Evolutionary conservation across 169 alveolate genomes (phyloP).

Genomic region (Babesia ovata): DNA sequence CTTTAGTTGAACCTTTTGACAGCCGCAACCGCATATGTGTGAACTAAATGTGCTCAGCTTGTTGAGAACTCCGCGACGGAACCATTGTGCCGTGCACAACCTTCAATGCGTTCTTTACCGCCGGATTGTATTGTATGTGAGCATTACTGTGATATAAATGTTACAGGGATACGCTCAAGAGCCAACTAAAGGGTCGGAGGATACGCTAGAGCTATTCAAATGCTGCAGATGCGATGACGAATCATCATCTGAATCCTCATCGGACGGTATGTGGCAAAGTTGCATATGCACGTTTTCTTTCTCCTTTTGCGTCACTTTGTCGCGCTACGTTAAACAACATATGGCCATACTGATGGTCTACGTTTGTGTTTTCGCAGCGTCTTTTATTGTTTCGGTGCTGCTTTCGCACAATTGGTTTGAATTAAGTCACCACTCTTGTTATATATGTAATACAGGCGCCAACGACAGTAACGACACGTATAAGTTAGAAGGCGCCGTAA

Average conservation of each 20-base stretch:
- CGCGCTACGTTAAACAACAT: no score
- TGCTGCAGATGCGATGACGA: constrained; percentile 1
- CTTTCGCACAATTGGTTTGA: no score
- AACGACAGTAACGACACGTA: no score
- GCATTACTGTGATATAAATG: neutral
- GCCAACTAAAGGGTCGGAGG: constrained; percentile 26
- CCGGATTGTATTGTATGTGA: constrained; percentile 40
- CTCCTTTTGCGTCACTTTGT: no score
- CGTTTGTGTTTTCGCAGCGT: no score
- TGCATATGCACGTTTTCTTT: neutral
- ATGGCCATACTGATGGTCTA: no score
- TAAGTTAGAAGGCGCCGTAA: no score
- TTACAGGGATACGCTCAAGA: constrained; percentile 22
- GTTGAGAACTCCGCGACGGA: neutral
- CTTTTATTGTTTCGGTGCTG: no score
- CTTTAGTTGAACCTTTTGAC: neutral
- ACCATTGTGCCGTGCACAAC: neutral
- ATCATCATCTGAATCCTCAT: constrained; percentile 5
- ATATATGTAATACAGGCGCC: no score
- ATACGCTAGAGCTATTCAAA: neutral
- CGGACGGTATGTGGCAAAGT: constrained; percentile 13
- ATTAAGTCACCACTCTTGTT: no score
- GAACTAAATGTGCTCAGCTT: neutral
- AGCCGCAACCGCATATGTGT: neutral
- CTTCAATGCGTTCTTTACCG: constrained; percentile 2